A percentile compares a stretch with the other conserved stretches of the same genome.
These are phyloP conservation scores for Euphorbia tirucalli DNA, from an alignment of 345 rosid genomes.

Conservation along the genomic window DNA sequence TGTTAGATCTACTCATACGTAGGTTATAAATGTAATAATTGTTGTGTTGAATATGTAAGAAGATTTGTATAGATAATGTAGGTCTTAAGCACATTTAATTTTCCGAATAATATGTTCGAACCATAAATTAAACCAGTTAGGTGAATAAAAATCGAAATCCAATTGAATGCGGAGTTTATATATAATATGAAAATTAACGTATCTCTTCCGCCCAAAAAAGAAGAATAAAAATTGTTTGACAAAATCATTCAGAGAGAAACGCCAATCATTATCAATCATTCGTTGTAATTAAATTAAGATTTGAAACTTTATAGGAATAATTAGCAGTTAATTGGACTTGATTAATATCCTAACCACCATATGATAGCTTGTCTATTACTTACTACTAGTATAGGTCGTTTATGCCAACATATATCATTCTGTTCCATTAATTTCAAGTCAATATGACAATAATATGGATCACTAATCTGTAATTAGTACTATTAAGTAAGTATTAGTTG, in stretches of 20 bases:
- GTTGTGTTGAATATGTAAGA: too few relatives aligned
- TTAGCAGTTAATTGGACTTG: slow-evolving; percentile 16
- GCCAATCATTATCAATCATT: slow-evolving; percentile 23
- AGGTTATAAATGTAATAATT: too few relatives aligned
- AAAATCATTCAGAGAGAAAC: background rate
- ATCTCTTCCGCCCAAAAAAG: background rate
- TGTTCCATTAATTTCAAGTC: too few relatives aligned
- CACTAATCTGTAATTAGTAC: too few relatives aligned
- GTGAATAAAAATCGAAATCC: background rate
- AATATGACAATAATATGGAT: too few relatives aligned
- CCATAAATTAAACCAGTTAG: background rate
- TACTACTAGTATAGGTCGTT: too few relatives aligned
- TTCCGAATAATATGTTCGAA: background rate
- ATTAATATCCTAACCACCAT: slow-evolving; percentile 2
- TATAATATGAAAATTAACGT: background rate
- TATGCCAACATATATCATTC: too few relatives aligned
- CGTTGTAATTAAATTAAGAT: background rate
- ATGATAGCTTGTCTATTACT: background rate
- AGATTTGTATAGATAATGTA: background rate
- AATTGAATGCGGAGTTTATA: background rate
- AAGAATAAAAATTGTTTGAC: background rate
- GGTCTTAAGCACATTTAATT: background rate
- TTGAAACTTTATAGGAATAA: slow-evolving; percentile 5
- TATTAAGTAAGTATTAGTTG: too few relatives aligned
- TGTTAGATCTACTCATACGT: too few relatives aligned